Evolutionary conservation across 441 rosid genomes (phyloP).

Genomic region (Lepidium campestre): DNA sequence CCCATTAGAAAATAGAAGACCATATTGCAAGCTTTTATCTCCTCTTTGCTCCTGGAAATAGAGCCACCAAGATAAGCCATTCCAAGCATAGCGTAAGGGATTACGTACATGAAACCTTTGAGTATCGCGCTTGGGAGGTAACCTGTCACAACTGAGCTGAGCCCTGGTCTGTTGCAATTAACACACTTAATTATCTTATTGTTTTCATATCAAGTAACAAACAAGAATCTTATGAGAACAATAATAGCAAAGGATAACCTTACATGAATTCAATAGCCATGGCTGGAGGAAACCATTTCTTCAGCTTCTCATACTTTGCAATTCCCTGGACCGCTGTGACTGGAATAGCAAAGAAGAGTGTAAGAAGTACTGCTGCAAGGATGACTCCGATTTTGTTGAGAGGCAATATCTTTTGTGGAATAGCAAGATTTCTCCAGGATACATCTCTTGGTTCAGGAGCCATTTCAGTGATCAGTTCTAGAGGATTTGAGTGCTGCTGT

Average conservation of each 20-base stretch:
- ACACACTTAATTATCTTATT: not conserved
- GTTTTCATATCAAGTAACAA: constrained; percentile 2
- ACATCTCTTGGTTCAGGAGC: constrained; percentile 91
- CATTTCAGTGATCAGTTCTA: constrained; percentile 65
- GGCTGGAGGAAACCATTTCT: constrained; percentile 89
- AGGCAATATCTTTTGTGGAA: constrained; percentile 48
- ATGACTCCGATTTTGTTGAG: constrained; percentile 59
- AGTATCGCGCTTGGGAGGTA: constrained; percentile 92
- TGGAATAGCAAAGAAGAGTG: constrained; percentile 80
- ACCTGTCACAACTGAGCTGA: constrained; percentile 79
- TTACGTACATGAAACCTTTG: constrained; percentile 63
- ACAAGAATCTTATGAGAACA: not conserved
- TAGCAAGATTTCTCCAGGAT: constrained; percentile 66
- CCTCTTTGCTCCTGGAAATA: constrained; percentile 69
- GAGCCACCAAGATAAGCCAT: constrained; percentile 69
- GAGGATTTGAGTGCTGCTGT: constrained; percentile 76
- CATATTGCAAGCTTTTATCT: constrained; percentile 91
- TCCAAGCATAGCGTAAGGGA: constrained; percentile 79
- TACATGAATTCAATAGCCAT: constrained; percentile 78
- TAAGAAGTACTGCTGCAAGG: constrained; percentile 67
- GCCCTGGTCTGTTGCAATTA: constrained; percentile 62
- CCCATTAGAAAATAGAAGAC: constrained; percentile 89
- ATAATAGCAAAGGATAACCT: constrained; percentile 1
- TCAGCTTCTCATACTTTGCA: constrained; percentile 76
- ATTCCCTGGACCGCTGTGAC: constrained; percentile 97